A percentile compares a stretch with the other conserved stretches of the same genome.
Conservation (phyloP, 2,329 filamentous ascomycete species). For the Parascedosporium putredinis region DNA sequence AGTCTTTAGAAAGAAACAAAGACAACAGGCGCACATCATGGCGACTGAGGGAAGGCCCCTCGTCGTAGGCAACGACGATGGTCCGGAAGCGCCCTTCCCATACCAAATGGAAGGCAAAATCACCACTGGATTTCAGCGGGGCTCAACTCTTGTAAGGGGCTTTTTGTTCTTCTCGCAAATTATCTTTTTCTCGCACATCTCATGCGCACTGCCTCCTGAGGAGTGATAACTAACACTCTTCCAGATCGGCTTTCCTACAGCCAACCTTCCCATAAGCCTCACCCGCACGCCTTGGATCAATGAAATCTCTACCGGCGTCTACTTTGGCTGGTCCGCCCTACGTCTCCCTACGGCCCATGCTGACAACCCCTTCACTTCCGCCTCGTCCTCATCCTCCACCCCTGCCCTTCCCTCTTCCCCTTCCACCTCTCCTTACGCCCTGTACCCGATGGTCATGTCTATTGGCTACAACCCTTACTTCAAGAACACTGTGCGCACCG, state of each 20-base stretch:
- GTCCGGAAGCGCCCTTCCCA: conserved; percentile 71
- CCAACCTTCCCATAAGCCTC: conserved; percentile 73
- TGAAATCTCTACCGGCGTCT: conserved; percentile 66
- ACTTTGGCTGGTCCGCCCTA: conserved; percentile 85
- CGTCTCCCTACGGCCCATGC: conserved; percentile 42
- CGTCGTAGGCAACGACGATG: conserved; percentile 62
- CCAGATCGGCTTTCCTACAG: conserved; percentile 89
- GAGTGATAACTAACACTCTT: too few relatives aligned
- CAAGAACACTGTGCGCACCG: conserved; percentile 76
- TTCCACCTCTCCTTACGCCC: conserved; percentile 19
- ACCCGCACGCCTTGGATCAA: conserved; percentile 49
- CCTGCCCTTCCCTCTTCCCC: conserved; percentile 3
- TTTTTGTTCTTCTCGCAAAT: conserved; percentile 13
- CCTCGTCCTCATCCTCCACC: conserved; percentile 17
- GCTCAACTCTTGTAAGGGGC: conserved; percentile 88
- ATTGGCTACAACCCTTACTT: conserved; percentile 98
- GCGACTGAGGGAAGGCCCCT: conserved; percentile 37
- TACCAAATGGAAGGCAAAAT: conserved; percentile 76
- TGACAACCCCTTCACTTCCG: conserved; percentile 19
- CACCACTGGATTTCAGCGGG: conserved; percentile 85
- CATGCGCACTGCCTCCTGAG: too few relatives aligned
- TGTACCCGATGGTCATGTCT: conserved; percentile 84
- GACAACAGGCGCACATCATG: background rate
- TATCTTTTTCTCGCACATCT: background rate
- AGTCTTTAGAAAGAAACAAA: background rate